Evolutionary conservation across 108 stramenopile genomes (phyloP), one percentile per base, ranked within the genome.

Genomic region (Halocafeteria seosinensis): DNA sequence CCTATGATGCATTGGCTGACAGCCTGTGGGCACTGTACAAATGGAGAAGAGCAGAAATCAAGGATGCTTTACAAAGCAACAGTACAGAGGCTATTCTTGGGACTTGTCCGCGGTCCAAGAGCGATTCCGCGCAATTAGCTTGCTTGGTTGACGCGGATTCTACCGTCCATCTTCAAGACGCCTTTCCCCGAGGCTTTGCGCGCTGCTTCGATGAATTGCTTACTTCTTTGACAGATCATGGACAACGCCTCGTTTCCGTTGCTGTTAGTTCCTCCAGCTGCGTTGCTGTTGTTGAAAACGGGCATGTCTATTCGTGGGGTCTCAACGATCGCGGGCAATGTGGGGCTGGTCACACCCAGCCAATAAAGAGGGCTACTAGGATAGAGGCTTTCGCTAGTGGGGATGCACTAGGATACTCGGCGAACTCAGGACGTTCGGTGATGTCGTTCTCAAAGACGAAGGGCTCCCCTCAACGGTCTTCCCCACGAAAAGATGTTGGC

Each of bases 231-330:
- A 47, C 42, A n/a, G 42, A 47, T 47, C 17, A 17, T 17, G 6
- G 52, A 3, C 6, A 53, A 5, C 52, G 52, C 27, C 27, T 50
- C 21, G 47, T 3, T 1, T 24, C 13, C 52, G 53, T 80, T 24
- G 62, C 72, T 23, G 69, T 62, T 62, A 77, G 79, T 34, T 71
- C 64, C 25, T 69, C 73, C 37, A 74, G 76, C 65, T 50, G 68
- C 29, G 57, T 78, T 21, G 71, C 71, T 5, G 63, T 76, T 5
- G 37, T 71, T n/a, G 62, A 61, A 34, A 55, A 72, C 29, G 71
- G 72, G 38, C 69, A 69, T 51, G 76, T 73, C 1, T 70, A 69
- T 50, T 33, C 67, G 1, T 75, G 64, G 65, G 69, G 73, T 23
- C 31, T 5, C 4, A 52, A 50, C 0, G 31, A 32, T 62, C 63